Evolutionary conservation across 805 yeast species (phyloP).

Genomic region (Jamesozyma lodderae): DNA sequence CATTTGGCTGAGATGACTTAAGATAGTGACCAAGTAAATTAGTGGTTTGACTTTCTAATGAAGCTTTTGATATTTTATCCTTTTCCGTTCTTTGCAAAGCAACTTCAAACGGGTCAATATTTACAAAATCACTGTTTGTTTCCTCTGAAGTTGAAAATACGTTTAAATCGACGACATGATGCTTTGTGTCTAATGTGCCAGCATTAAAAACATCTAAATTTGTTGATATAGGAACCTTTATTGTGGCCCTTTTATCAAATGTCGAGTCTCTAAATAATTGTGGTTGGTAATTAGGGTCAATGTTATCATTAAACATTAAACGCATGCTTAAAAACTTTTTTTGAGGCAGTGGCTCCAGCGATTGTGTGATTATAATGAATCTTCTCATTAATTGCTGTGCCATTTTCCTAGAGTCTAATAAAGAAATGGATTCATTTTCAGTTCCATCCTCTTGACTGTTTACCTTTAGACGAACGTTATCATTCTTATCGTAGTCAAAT

Average conservation of each 20-base stretch:
- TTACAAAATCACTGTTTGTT: constrained; percentile 3
- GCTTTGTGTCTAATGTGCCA: constrained; percentile 28
- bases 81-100: background rate
- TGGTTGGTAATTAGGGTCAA: constrained; percentile 44
- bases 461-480: constrained; percentile 23
- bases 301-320: constrained; percentile 39
- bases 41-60: constrained; percentile 26
- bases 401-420: constrained; percentile 35
- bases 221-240: constrained; percentile 22
- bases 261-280: constrained; percentile 38
- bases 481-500: constrained; percentile 34
- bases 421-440: constrained; percentile 14
- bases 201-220: constrained; percentile 16
- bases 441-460: constrained; percentile 7
- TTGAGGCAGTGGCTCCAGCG: constrained; percentile 42
- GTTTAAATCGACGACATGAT: constrained; percentile 26
- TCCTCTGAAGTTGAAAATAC: constrained; percentile 25
- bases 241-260: constrained; percentile 28
- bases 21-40: constrained; percentile 24
- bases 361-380: constrained; percentile 45
- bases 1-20: constrained; percentile 17
- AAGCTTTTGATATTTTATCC: background rate
- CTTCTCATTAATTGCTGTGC: constrained; percentile 43
- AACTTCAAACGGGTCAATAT: constrained; percentile 27
- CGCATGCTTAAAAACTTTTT: constrained; percentile 41